Percentiles rank a stretch among this genome's conserved stretches.
Evolutionary conservation across 2,329 filamentous ascomycete genomes (phyloP).

Genomic region (Aspergillus fijiensis): DNA sequence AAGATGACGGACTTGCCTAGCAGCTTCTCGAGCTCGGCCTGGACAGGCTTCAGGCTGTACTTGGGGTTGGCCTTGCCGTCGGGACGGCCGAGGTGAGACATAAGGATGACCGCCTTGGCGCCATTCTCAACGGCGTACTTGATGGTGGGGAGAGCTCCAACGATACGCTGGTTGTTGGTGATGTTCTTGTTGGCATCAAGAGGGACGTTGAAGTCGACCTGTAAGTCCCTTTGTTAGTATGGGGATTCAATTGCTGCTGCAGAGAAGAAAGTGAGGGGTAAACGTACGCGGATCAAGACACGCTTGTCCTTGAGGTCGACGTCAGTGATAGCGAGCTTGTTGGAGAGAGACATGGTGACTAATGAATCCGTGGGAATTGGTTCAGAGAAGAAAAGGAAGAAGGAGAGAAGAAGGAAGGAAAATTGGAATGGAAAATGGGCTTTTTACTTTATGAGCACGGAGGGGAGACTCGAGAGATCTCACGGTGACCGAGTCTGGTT

Average conservation of each 20-base stretch:
- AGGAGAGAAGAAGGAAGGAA: slow-evolving; percentile 7
- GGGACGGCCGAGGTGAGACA: slow-evolving; percentile 97
- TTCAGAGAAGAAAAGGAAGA: slow-evolving; percentile 11
- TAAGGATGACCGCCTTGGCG: slow-evolving; percentile 89
- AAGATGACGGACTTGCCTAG: slow-evolving; percentile 82
- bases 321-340: slow-evolving; percentile 95
- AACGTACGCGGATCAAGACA: slow-evolving; percentile 88
- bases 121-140: slow-evolving; percentile 88
- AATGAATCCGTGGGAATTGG: slow-evolving; percentile 17
- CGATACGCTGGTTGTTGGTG: slow-evolving; percentile 98
- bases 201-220: slow-evolving; percentile 99
- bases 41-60: slow-evolving; percentile 92
- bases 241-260: not conserved
- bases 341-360: slow-evolving; percentile 85
- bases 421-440: slow-evolving; percentile 13
- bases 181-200: slow-evolving; percentile 90
- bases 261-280: slow-evolving; percentile 24
- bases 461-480: slow-evolving; percentile 12
- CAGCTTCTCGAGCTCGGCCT: slow-evolving; percentile 87
- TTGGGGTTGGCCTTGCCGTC: slow-evolving; percentile 87
- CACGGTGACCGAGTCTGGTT: slow-evolving; percentile 24
- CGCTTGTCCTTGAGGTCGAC: slow-evolving; percentile 98
- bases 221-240: slow-evolving; percentile 17
- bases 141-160: slow-evolving; percentile 91
- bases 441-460: slow-evolving; percentile 15